Conservation (phyloP, 2,329 filamentous ascomycete genomes). For the Pseudocercospora crystallina region DNA sequence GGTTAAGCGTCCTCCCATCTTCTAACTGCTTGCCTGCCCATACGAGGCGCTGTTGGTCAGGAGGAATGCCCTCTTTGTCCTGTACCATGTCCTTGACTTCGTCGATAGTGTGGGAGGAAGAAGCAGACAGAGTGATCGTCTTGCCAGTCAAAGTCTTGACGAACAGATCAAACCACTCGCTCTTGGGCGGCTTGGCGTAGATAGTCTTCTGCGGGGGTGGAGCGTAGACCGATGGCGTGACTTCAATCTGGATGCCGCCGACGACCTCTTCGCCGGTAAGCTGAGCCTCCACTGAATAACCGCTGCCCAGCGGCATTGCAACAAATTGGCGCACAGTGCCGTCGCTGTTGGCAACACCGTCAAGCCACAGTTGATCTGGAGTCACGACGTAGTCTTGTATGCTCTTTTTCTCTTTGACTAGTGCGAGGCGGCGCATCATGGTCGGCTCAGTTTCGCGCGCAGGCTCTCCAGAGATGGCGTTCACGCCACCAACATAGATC, state of each 20-base stretch:
- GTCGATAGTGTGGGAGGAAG: conserved; percentile 82
- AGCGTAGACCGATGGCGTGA: conserved; percentile 42
- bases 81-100: conserved; percentile 96
- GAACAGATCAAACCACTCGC: conserved; percentile 79
- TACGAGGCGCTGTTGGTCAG: conserved; percentile 92
- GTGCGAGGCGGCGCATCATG: conserved; percentile 19
- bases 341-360: conserved; percentile 40
- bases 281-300: conserved; percentile 49
- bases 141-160: conserved; percentile 81
- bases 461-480: conserved; percentile 43
- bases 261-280: conserved; percentile 43
- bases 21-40: conserved; percentile 91
- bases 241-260: conserved; percentile 48
- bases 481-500: conserved; percentile 43
- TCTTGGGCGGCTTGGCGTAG: conserved; percentile 18
- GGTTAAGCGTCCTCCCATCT: conserved; percentile 70
- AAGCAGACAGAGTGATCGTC: conserved; percentile 65
- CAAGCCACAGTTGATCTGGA: conserved; percentile 43
- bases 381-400: conserved; percentile 48
- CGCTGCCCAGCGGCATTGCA: conserved; percentile 45
- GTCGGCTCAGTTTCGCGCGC: conserved; percentile 29
- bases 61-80: conserved; percentile 94
- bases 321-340: conserved; percentile 51
- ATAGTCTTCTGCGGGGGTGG: too few species aligned
- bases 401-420: conserved; percentile 29